A percentile compares a stretch with the other conserved stretches of the same genome.
phyloP scores from a whole-genome alignment of 1,284 basidiomycete genomes.

The Cronartium ribicola region DNA sequence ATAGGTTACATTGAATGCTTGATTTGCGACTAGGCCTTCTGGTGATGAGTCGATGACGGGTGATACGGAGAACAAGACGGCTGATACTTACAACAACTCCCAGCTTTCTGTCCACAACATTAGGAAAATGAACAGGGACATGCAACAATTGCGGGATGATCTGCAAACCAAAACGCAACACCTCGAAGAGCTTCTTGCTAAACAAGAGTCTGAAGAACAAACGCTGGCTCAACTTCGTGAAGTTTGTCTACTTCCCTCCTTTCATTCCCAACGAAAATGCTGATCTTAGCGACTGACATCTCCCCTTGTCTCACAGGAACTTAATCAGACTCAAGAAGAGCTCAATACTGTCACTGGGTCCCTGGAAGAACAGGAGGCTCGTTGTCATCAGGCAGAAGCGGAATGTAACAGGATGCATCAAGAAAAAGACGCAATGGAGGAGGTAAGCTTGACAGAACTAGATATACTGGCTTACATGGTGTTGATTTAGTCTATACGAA shows the following conservation, averaged over 20 bases:
- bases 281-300: not conserved
- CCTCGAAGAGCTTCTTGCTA: not conserved
- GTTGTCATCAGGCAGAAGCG: no score
- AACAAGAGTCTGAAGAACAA: not conserved
- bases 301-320: not conserved
- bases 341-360: not conserved
- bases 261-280: not conserved
- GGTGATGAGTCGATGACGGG: not conserved
- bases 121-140: not conserved
- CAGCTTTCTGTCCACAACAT: not conserved
- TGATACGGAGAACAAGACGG: not conserved
- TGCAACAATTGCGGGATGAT: not conserved
- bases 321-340: not conserved
- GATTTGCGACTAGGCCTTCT: not conserved
- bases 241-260: not conserved
- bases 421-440: no score
- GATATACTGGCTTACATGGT: no score
- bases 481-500: no score
- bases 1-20: not conserved
- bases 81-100: not conserved
- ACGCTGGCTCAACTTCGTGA: not conserved
- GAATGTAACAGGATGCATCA: no score
- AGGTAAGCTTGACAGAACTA: no score
- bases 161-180: slow-evolving; percentile 2
- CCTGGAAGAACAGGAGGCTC: no score